These are phyloP conservation scores for Heliamphora exappendiculata DNA, from an alignment of 148 eudicot genomes.

Conservation along the genomic window DNA sequence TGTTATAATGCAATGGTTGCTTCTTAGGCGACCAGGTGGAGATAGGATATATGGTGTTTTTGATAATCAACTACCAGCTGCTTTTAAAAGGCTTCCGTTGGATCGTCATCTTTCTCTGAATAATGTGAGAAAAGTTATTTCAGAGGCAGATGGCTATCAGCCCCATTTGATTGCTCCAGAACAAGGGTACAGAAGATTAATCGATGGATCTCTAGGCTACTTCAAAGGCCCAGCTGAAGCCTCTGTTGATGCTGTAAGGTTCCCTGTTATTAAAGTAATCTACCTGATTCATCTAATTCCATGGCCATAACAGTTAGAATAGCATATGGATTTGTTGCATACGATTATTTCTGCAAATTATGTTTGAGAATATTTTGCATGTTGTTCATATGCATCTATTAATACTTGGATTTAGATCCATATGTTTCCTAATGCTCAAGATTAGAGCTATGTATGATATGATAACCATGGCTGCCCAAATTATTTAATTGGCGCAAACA, in stretches of 20 bases:
- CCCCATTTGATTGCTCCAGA: constrained; percentile 99
- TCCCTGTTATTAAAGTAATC: background rate
- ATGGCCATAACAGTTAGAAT: background rate
- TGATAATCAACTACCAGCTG: constrained; percentile 97
- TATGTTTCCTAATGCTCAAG: too few relatives aligned
- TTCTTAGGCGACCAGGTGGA: constrained; percentile 89
- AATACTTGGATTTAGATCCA: background rate
- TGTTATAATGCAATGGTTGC: constrained; percentile 6
- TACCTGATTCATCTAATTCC: background rate
- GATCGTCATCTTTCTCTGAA: constrained; percentile 93
- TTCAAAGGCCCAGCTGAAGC: constrained; percentile 99
- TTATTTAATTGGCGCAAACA: too few relatives aligned
- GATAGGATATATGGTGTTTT: constrained; percentile 92
- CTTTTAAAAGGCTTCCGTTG: constrained; percentile 92
- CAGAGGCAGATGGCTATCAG: constrained; percentile 99
- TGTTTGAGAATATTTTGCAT: too few relatives aligned
- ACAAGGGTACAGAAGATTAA: constrained; percentile 93
- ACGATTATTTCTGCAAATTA: background rate
- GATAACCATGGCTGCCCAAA: background rate
- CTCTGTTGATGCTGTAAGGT: constrained; percentile 89
- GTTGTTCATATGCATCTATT: background rate
- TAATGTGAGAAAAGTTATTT: constrained; percentile 88
- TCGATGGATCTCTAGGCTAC: constrained; percentile 96
- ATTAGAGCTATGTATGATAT: background rate
- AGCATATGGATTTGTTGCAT: background rate